Evolutionary conservation across 2,329 filamentous ascomycete genomes (phyloP).

Genomic region (Scedosporium aurantiacum): DNA sequence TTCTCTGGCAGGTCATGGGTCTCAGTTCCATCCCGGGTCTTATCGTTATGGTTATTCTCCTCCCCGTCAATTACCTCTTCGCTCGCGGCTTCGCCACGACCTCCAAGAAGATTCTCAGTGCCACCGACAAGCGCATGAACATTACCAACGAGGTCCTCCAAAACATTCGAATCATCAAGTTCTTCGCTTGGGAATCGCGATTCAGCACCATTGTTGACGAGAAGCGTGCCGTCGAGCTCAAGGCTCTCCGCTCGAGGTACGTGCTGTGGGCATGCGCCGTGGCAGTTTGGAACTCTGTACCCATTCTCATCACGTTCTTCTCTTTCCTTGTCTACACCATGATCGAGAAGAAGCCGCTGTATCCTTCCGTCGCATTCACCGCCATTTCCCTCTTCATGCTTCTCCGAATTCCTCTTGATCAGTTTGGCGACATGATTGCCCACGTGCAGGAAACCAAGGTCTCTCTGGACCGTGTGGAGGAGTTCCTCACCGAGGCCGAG

Average conservation of each 20-base stretch:
- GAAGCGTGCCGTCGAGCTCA: constrained; percentile 70
- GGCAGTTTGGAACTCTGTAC: constrained; percentile 92
- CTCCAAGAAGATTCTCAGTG: constrained; percentile 83
- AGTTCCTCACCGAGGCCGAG: constrained; percentile 86
- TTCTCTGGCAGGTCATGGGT: constrained; percentile 86
- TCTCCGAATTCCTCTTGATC: constrained; percentile 83
- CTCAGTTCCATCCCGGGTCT: constrained; percentile 90
- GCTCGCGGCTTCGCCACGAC: constrained; percentile 75
- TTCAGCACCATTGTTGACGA: constrained; percentile 82
- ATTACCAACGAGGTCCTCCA: constrained; percentile 94
- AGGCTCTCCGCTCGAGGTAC: constrained; percentile 69
- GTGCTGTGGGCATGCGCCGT: constrained; percentile 86
- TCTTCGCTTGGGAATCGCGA: constrained; percentile 94
- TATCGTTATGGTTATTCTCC: constrained; percentile 73
- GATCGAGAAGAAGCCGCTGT: constrained; percentile 77
- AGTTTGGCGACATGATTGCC: constrained; percentile 96
- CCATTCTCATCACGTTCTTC: constrained; percentile 89
- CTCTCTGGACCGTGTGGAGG: constrained; percentile 90
- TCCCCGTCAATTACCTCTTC: constrained; percentile 84
- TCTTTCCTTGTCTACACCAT: constrained; percentile 91
- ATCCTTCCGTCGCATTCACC: constrained; percentile 90
- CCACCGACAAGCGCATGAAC: constrained; percentile 91
- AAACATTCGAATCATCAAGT: constrained; percentile 98
- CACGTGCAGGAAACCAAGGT: constrained; percentile 97
- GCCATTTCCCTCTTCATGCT: constrained; percentile 93